Evolutionary conservation across 2,329 filamentous ascomycete genomes (phyloP), one percentile per base, ranked within the genome.

Genomic region (Clarireedia monteithiana): DNA sequence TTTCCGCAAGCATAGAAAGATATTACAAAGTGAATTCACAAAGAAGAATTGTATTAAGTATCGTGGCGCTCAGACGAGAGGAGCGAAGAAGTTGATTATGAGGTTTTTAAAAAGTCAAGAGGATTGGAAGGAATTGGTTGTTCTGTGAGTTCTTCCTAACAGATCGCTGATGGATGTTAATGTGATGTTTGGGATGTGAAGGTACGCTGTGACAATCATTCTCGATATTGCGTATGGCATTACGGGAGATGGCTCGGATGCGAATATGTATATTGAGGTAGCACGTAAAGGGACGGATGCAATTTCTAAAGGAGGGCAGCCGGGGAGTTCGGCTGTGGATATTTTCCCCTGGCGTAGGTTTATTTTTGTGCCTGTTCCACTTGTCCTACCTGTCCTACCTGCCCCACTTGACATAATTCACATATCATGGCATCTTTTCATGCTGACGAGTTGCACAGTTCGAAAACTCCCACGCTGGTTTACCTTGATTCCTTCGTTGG

Each of bases 191-290:
- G 12, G 17, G 6, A 23, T 24, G 6, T 20, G 69, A 7, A 68
- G 71, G 1, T 75, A 73, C 39, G 66, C 73, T 5, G 71, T 70
- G 0, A 73, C 72, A 5, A 63, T 76, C 15, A 71, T 75, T 1
- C 63, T 77, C 14, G 64, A 68, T 2, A 74, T 77, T 15, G 73
- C 73, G 2, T 77, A 75, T 58, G 75, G 75, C 6, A 69, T 76
- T 50, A 64, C 61, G 4, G 69, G 75, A 23, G 57, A 69, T 6
- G 63, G 64, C 17, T 67, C 74, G 36, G 47, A 66, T 23, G 71
- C 75, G 60, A 70, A 71, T 0, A 17, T 42, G 20, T 74, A 71
- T 55, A 69, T 77, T 36, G 66, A 74, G 53, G 67, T 73, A 57
- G 72, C 72, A 14, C 57, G 59, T 46, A 63, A 68, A 46, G 66